Evolutionary conservation across 2,329 filamentous ascomycete genomes (phyloP).

Genomic region (Aspergillus sp.): DNA sequence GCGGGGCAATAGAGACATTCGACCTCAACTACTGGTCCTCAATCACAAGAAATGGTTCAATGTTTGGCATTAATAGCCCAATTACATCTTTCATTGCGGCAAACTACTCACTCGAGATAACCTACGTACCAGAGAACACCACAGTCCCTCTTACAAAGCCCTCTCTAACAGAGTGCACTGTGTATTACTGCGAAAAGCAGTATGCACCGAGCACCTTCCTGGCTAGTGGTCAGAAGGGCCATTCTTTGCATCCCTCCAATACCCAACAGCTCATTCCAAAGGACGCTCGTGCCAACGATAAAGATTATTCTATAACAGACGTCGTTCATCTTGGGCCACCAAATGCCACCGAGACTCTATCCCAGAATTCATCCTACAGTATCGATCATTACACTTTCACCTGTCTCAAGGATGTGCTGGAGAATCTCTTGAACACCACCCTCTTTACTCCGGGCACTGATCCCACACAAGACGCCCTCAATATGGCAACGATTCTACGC

Average conservation of each 20-base stretch:
- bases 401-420: no score
- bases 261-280: not conserved
- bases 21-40: not conserved
- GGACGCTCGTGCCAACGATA: no score
- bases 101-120: not conserved
- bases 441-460: not conserved
- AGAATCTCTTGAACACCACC: not conserved
- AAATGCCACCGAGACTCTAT: not conserved
- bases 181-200: conserved; percentile 8
- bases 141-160: conserved; percentile 2
- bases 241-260: not conserved
- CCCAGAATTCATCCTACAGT: not conserved
- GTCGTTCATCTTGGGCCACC: not conserved
- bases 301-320: no score
- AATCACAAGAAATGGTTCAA: not conserved
- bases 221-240: not conserved
- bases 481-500: not conserved
- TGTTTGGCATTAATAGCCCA: not conserved
- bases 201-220: not conserved
- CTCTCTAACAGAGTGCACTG: conserved; percentile 4
- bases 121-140: conserved; percentile 4
- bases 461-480: not conserved
- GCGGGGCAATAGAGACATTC: not conserved
- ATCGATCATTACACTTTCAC: not conserved
- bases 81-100: not conserved